phyloP scores from a whole-genome alignment of 176 grass and related monocot genomes.

The Rhynchospora tenuis region DNA sequence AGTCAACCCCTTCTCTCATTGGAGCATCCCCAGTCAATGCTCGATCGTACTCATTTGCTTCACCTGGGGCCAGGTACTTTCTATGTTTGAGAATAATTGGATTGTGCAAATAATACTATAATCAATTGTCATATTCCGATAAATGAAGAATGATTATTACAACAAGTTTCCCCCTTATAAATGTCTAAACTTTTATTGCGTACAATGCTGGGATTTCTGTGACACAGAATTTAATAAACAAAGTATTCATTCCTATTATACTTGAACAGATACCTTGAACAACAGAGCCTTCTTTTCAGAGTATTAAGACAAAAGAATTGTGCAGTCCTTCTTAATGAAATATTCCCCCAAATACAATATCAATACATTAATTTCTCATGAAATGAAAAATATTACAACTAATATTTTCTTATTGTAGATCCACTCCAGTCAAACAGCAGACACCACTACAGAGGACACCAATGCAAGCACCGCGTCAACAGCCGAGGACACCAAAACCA shows the following conservation, averaged over 20 bases:
- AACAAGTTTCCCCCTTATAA: background rate
- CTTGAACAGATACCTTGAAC: background rate
- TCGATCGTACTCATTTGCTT: constrained; percentile 97
- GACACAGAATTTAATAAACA: background rate
- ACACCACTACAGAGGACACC: constrained; percentile 38
- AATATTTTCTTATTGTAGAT: background rate
- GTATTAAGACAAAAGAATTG: background rate
- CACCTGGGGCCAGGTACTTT: constrained; percentile 57
- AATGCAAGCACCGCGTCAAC: constrained; percentile 18
- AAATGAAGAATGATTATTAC: background rate
- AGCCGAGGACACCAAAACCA: constrained; percentile 77
- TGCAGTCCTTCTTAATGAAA: background rate
- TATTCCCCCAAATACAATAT: background rate
- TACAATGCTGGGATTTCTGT: background rate
- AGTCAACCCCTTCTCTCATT: constrained; percentile 66
- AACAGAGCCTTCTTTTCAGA: too few relatives aligned
- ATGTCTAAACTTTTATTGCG: too few relatives aligned
- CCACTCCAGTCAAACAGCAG: constrained; percentile 8
- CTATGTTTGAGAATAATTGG: background rate
- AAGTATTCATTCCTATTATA: background rate
- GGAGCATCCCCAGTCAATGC: constrained; percentile 86
- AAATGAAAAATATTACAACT: background rate
- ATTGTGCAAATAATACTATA: background rate
- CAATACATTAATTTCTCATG: background rate
- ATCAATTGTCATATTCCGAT: background rate